Conservation (phyloP, 192 early-diverging fungal genomes). For the Gigaspora rosea region DNA sequence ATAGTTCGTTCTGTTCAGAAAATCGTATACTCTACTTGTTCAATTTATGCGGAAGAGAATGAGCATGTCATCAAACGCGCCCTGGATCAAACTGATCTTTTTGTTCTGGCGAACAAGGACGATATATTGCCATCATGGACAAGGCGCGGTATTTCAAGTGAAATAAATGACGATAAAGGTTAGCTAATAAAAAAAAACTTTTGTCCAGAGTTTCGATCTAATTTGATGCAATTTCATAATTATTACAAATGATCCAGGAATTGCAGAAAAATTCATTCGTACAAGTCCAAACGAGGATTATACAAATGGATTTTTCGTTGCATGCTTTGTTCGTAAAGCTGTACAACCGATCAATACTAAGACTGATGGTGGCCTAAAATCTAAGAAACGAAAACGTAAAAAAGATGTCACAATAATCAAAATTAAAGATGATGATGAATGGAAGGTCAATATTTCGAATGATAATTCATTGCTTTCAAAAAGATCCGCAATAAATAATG, state of each 20-base stretch:
- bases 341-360: too few relatives aligned
- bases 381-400: too few relatives aligned
- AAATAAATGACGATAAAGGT: constrained; percentile 47
- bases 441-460: too few relatives aligned
- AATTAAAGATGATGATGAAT: too few relatives aligned
- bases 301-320: constrained; percentile 97
- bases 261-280: constrained; percentile 71
- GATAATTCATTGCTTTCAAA: too few relatives aligned
- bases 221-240: not conserved
- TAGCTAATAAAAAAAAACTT: constrained; percentile 26
- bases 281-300: constrained; percentile 74
- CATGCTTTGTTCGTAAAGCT: constrained; percentile 74
- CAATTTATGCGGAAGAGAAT: constrained; percentile 89
- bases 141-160: constrained; percentile 68
- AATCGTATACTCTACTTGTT: constrained; percentile 96
- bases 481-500: too few relatives aligned
- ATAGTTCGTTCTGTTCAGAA: constrained; percentile 76
- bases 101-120: constrained; percentile 54
- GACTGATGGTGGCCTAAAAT: too few relatives aligned
- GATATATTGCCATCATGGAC: constrained; percentile 79
- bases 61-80: constrained; percentile 78
- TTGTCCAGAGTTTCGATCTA: not conserved
- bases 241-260: constrained; percentile 39
- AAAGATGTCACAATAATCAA: too few relatives aligned
- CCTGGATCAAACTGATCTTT: constrained; percentile 51